Percentiles rank a stretch among this genome's conserved stretches.
phyloP scores from a whole-genome alignment of 2,329 filamentous ascomycete species.

The Corniculantispora saksenae region DNA sequence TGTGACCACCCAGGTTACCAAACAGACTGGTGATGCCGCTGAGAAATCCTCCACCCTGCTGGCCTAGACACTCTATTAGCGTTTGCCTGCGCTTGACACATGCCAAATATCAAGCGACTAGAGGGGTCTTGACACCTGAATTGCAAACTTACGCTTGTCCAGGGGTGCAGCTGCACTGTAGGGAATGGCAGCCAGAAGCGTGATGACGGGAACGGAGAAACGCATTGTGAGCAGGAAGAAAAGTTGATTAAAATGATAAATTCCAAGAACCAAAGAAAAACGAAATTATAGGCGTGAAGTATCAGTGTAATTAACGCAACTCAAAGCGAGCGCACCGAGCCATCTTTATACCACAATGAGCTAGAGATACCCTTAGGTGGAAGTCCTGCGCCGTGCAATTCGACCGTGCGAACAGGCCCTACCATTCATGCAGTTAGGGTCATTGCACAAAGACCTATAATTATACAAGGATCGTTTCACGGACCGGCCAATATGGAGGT shows the following conservation, averaged over 20 bases:
- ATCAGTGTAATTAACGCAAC: not conserved
- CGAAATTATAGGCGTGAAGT: not conserved
- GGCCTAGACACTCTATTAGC: not conserved
- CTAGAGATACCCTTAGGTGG: too few species aligned
- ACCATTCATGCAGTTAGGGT: not conserved
- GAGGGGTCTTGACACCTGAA: too few species aligned
- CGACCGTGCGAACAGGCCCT: not conserved
- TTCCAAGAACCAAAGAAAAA: not conserved
- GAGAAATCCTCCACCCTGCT: conserved; percentile 5
- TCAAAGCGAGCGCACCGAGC: not conserved
- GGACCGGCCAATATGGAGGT: not conserved
- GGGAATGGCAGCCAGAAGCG: not conserved
- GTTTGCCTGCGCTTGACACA: not conserved
- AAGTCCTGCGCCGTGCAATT: too few species aligned
- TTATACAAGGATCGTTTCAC: not conserved
- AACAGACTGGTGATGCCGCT: conserved; percentile 6
- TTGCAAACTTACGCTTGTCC: conserved; percentile 11
- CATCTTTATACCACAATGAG: not conserved
- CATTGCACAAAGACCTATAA: not conserved
- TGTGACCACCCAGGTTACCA: conserved; percentile 16
- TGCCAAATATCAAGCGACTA: too few species aligned
- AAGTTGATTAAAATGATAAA: not conserved
- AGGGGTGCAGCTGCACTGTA: not conserved
- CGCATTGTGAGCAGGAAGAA: not conserved
- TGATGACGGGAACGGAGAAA: not conserved